Conservation (phyloP, 192 early-diverging fungal genomes). For the Piromyces sp. region DNA sequence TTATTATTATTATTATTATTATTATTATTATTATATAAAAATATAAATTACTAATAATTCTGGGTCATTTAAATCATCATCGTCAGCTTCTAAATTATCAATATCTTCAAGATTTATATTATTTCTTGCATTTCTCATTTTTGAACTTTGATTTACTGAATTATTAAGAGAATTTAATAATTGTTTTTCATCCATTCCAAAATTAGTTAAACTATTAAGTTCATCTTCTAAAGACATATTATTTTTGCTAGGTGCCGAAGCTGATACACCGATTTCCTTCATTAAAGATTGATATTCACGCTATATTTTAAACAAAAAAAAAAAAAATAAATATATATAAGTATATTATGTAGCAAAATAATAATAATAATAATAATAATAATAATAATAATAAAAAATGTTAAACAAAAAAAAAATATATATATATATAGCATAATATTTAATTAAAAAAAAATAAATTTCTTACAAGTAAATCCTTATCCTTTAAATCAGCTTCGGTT, state of each 20-base stretch:
- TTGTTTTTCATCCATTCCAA: neutral
- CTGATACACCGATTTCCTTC: neutral
- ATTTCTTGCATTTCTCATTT: neutral
- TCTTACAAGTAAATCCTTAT: neutral
- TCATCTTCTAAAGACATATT: neutral
- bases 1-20: neutral
- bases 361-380: too few relatives aligned
- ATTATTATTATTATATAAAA: neutral
- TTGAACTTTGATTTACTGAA: neutral
- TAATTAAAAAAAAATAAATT: neutral
- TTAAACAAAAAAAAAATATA: too few relatives aligned
- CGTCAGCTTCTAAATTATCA: neutral
- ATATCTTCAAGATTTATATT: neutral
- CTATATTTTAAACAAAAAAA: neutral
- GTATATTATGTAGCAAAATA: too few relatives aligned
- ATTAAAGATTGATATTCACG: neutral
- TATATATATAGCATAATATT: neutral
- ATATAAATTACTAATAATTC: neutral
- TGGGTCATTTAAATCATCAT: neutral
- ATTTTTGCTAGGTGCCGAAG: neutral
- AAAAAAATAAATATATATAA: too few relatives aligned
- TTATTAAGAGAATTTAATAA: neutral
- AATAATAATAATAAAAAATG: too few relatives aligned
- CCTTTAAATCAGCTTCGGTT: neutral
- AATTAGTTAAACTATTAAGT: neutral